Evolutionary conservation across 2,329 filamentous ascomycete genomes (phyloP), one percentile per base, ranked within the genome.

Genomic region (Zalaria obscura): DNA sequence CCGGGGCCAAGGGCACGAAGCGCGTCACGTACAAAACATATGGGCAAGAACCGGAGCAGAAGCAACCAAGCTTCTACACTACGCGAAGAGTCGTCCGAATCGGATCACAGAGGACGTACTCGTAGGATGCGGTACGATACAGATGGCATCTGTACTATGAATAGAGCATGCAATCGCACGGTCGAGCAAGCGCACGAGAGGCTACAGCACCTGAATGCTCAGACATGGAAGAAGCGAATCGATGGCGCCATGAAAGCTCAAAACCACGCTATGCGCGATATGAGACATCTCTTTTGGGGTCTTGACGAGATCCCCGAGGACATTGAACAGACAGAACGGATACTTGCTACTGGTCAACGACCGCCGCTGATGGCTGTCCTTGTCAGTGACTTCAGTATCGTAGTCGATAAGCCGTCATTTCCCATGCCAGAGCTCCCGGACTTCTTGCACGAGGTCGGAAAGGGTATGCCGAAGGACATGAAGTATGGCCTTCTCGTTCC

Each of bases 391-490:
- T 67, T 98, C 28, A 81, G 89, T 48, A 71, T 98, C 42, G 69
- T 78, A 28, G 70, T 98, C 45, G 91, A 96, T 60, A 95, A 94
- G 58, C 91, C 91, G 1, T 89, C 84, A 0, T 98, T 98, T 56
- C 81, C 87, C 0, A 67, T 93, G 45, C 70, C 76, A 3, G 79
- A 94, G 8, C 76, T 89, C 41, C 83, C 89, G 0, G 75, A 82
- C 10, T 98, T 93, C 56, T 67, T 98, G 26, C 75, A 95, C 55
- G 76, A 77, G 38, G 80, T 96, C 44, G 91, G 91, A n/a, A 98
- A 98, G 64, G 91, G 91, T 1, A 93, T 98, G 77, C 91, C 91
- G 1, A 72, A 77, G 47, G 80, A 93, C 53, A 98, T 87, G 75
- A 70, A 89, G 54, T 98, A 96, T 58, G 79, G 86, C 6, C 69